Conservation (phyloP, 2,329 filamentous ascomycete genomes). For the Aspergillus sclerotialis region DNA sequence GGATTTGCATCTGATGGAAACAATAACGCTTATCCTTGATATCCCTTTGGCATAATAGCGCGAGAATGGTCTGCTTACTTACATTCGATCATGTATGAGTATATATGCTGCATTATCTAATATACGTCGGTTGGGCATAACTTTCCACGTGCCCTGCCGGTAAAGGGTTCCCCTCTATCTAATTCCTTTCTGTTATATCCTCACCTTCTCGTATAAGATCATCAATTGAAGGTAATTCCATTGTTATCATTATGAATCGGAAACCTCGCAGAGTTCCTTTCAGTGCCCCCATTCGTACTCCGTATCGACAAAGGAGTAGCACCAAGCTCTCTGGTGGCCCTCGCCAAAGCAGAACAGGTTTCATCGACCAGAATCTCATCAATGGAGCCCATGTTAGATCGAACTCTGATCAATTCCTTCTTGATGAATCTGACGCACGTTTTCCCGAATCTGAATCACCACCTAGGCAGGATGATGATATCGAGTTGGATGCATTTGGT, state of each 20-base stretch:
- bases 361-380: slow-evolving; percentile 18
- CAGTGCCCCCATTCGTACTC: neutral
- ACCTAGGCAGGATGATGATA: slow-evolving; percentile 14
- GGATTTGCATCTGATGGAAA: neutral
- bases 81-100: slow-evolving; percentile 16
- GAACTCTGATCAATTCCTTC: slow-evolving; percentile 2
- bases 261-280: neutral
- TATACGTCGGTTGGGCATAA: too few relatives aligned
- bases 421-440: neutral
- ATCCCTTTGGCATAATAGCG: slow-evolving; percentile 1
- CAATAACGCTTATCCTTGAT: neutral
- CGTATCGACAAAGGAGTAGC: slow-evolving; percentile 7
- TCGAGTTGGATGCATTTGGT: slow-evolving; percentile 47
- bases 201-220: too few relatives aligned
- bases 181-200: neutral
- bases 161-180: slow-evolving; percentile 7
- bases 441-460: neutral
- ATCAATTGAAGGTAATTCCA: slow-evolving; percentile 6
- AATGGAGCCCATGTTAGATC: slow-evolving; percentile 14
- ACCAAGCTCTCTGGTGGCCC: slow-evolving; percentile 3
- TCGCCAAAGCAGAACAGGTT: slow-evolving; percentile 5
- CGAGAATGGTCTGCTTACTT: neutral
- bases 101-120: too few relatives aligned
- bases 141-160: slow-evolving; percentile 1
- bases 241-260: neutral